Evolutionary conservation across 306 rosid genomes (phyloP).

Genomic region (Quercus agrifolia): DNA sequence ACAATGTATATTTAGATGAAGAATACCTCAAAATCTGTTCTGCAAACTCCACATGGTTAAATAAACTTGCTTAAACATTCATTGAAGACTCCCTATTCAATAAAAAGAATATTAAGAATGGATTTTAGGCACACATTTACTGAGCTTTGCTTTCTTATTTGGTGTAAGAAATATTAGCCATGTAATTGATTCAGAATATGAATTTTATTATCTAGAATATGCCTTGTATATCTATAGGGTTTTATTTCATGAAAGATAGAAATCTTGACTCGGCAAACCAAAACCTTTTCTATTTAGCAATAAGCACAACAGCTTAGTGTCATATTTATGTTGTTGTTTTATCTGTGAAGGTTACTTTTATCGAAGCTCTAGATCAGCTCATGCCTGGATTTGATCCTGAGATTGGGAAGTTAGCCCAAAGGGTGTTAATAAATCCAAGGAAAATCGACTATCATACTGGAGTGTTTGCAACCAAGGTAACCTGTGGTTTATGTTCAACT

Average conservation of each 20-base stretch:
- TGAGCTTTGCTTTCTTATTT: neutral
- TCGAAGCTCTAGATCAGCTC: constrained; percentile 97
- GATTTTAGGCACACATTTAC: neutral
- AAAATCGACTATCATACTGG: constrained; percentile 91
- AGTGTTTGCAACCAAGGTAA: constrained; percentile 94
- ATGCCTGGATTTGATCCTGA: constrained; percentile 99
- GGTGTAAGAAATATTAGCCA: neutral
- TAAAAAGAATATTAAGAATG: neutral
- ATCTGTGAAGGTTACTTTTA: constrained; percentile 76
- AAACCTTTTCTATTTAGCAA: neutral
- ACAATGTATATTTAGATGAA: too few species aligned
- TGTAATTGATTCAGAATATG: neutral
- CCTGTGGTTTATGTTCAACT: constrained; percentile 21
- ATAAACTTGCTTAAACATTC: neutral
- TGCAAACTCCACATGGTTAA: neutral
- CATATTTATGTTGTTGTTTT: constrained; percentile 7
- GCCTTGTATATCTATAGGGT: neutral
- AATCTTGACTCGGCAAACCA: neutral
- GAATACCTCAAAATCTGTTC: neutral
- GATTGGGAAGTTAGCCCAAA: constrained; percentile 94
- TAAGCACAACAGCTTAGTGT: neutral
- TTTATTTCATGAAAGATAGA: neutral
- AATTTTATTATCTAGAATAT: neutral
- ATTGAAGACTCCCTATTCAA: neutral
- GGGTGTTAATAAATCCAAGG: constrained; percentile 91